phyloP scores from a whole-genome alignment of 306 rosid species.

The Hippophae tibetana region DNA sequence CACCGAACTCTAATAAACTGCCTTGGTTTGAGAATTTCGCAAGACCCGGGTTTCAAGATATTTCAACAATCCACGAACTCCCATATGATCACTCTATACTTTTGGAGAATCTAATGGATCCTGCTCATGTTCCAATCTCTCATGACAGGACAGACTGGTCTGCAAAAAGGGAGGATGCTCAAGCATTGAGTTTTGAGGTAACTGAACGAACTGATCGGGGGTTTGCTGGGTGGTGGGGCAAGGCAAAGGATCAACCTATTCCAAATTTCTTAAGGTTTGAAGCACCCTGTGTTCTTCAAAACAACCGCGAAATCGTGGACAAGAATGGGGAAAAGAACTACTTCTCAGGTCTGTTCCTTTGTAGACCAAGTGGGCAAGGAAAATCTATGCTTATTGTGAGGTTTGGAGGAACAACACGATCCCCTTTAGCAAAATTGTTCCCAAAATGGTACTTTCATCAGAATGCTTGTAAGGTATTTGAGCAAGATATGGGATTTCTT shows the following conservation, averaged over 20 bases:
- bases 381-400: constrained; percentile 88
- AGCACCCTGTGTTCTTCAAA: constrained; percentile 89
- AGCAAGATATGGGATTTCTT: constrained; percentile 97
- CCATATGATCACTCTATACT: constrained; percentile 97
- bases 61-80: constrained; percentile 77
- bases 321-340: constrained; percentile 50
- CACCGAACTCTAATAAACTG: constrained; percentile 48
- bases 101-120: constrained; percentile 93
- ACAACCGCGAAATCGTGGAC: constrained; percentile 50
- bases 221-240: constrained; percentile 94
- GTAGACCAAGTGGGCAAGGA: constrained; percentile 95
- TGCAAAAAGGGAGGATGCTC: constrained; percentile 87
- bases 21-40: constrained; percentile 94
- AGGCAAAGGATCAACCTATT: constrained; percentile 35
- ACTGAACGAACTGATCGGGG: constrained; percentile 73
- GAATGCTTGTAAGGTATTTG: constrained; percentile 88
- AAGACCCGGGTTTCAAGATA: constrained; percentile 72
- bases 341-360: constrained; percentile 75
- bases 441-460: constrained; percentile 93
- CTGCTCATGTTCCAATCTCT: constrained; percentile 92
- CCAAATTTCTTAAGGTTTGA: constrained; percentile 59
- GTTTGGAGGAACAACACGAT: constrained; percentile 63
- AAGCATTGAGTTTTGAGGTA: constrained; percentile 58
- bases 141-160: constrained; percentile 86
- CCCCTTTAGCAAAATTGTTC: constrained; percentile 45